phyloP scores from a whole-genome alignment of 805 yeast species.

The Kluyveromyces aestuarii region DNA sequence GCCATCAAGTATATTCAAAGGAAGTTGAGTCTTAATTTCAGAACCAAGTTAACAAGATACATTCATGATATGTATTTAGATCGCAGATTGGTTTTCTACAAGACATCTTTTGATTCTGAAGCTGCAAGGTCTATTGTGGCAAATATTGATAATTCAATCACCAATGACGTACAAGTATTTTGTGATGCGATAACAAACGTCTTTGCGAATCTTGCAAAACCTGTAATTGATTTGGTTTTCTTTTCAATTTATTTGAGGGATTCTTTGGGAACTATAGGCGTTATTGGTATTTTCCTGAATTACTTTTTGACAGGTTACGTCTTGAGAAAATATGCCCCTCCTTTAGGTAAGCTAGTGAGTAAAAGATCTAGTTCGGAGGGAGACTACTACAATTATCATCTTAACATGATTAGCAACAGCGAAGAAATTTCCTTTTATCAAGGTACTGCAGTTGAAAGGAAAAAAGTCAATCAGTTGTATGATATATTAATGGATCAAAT shows the following conservation, averaged over 20 bases:
- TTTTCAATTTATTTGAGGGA: conserved; percentile 78
- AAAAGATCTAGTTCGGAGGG: conserved; percentile 76
- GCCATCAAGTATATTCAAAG: conserved; percentile 76
- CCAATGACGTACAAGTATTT: conserved; percentile 76
- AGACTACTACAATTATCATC: conserved; percentile 75
- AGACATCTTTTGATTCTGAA: conserved; percentile 52
- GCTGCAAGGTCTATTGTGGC: conserved; percentile 36
- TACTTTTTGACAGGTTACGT: conserved; percentile 72
- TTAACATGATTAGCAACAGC: conserved; percentile 76
- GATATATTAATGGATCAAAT: conserved; percentile 46
- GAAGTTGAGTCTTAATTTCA: conserved; percentile 69
- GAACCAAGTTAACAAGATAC: conserved; percentile 76
- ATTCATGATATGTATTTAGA: conserved; percentile 86
- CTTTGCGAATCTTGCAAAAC: conserved; percentile 86
- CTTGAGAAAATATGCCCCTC: conserved; percentile 68
- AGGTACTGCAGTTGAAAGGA: conserved; percentile 72
- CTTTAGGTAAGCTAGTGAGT: conserved; percentile 72
- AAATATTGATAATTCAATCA: conserved; percentile 72
- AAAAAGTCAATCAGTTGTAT: conserved; percentile 53
- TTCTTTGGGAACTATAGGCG: conserved; percentile 80
- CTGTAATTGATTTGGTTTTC: conserved; percentile 75
- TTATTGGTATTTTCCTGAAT: conserved; percentile 70
- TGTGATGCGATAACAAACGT: conserved; percentile 73
- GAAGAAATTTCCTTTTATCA: conserved; percentile 94
- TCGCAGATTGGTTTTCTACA: conserved; percentile 72